These are phyloP conservation scores for Hygrophoropsis aurantiaca DNA, from an alignment of 768 basidiomycete species.

Conservation along the genomic window DNA sequence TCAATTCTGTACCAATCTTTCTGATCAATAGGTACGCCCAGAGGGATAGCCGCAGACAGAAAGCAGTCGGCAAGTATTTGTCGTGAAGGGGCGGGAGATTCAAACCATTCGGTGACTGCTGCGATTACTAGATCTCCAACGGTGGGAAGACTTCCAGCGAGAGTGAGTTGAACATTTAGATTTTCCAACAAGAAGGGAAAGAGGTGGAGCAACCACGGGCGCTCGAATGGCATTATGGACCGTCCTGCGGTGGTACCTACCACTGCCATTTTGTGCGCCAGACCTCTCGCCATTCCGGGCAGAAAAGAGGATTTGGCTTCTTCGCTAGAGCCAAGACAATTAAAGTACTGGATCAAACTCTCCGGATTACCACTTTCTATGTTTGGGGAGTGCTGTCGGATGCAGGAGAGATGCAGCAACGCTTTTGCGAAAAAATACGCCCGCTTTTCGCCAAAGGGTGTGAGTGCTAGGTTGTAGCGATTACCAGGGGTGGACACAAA, in stretches of 20 bases:
- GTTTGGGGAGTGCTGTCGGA: neutral
- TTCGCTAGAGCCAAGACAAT: no score
- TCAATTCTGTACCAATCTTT: constrained; percentile 7
- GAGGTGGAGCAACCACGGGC: constrained; percentile 8
- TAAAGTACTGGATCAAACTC: no score
- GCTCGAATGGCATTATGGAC: no score
- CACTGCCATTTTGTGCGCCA: no score
- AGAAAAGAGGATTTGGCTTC: no score
- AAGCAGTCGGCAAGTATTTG: constrained; percentile 8
- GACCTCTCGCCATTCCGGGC: no score
- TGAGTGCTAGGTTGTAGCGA: no score
- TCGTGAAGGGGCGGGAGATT: constrained; percentile 1
- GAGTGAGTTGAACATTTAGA: no score
- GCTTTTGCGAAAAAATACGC: constrained; percentile 11
- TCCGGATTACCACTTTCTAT: constrained; percentile 2
- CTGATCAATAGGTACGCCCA: constrained; percentile 5
- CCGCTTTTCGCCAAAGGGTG: constrained; percentile 6
- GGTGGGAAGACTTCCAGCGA: neutral
- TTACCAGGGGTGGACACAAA: no score
- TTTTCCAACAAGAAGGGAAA: constrained; percentile 5
- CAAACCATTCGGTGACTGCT: constrained; percentile 5
- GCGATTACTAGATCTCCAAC: constrained; percentile 1
- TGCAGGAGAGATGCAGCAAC: constrained; percentile 6
- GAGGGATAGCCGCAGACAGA: constrained; percentile 7
- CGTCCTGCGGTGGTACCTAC: no score